Evolutionary conservation across 352 stramenopile species (phyloP).

Genomic region (Phytophthora cactorum): DNA sequence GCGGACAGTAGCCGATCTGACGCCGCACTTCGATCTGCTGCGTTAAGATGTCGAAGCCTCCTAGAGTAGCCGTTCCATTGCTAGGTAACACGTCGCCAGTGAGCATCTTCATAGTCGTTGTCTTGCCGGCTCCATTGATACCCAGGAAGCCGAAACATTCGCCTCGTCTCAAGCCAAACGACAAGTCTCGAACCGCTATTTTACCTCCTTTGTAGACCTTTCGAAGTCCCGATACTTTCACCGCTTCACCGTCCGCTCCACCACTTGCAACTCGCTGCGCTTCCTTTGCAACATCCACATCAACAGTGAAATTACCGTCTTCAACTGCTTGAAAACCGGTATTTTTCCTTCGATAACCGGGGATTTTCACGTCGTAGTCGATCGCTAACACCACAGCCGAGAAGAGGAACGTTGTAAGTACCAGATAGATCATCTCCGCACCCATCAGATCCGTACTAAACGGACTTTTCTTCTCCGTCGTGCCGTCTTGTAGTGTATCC

Average conservation of each 20-base stretch:
- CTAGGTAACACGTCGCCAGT: conserved; percentile 81
- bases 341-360: conserved; percentile 10
- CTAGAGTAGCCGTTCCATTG: conserved; percentile 47
- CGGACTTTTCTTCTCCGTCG: conserved; percentile 38
- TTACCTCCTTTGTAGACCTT: conserved; percentile 88
- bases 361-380: conserved; percentile 47
- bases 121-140: conserved; percentile 96
- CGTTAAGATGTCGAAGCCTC: conserved; percentile 31
- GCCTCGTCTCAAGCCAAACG: conserved; percentile 72
- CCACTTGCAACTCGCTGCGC: conserved; percentile 42
- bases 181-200: conserved; percentile 72
- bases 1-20: conserved; percentile 92
- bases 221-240: conserved; percentile 58
- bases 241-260: conserved; percentile 29
- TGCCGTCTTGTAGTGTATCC: neutral
- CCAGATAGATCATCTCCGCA: conserved; percentile 53
- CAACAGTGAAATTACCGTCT: conserved; percentile 25
- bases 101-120: conserved; percentile 95
- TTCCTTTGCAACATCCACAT: conserved; percentile 55
- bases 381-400: conserved; percentile 28
- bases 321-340: neutral
- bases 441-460: conserved; percentile 62
- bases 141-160: conserved; percentile 95
- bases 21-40: conserved; percentile 70
- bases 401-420: conserved; percentile 1